Conservation (phyloP, 148 eudicot species). For the Hydrangea macrophylla region DNA sequence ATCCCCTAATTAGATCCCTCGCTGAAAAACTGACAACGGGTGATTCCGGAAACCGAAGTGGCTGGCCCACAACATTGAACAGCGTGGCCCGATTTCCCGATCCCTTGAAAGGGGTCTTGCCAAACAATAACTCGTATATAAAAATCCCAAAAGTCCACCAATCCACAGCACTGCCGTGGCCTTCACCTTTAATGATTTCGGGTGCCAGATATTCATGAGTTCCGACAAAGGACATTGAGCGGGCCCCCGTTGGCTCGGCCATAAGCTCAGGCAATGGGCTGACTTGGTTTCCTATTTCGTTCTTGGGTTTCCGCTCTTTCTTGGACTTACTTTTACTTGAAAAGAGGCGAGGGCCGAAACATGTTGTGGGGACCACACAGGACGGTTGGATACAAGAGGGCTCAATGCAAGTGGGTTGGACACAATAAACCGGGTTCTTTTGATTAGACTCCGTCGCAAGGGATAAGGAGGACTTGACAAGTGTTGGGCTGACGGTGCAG, state of each 20-base stretch:
- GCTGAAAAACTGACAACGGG: conserved; percentile 87
- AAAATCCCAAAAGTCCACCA: conserved; percentile 99
- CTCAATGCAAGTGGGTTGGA: conserved; percentile 80
- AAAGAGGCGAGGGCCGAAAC: conserved; percentile 69
- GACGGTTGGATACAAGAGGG: conserved; percentile 83
- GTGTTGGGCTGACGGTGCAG: conserved; percentile 80
- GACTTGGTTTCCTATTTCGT: conserved; percentile 68
- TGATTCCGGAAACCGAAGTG: conserved; percentile 72
- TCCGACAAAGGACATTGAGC: conserved; percentile 96
- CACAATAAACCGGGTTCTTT: conserved; percentile 55
- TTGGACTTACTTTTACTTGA: conserved; percentile 71
- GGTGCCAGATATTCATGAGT: conserved; percentile 96
- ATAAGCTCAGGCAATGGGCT: conserved; percentile 86
- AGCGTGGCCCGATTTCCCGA: conserved; percentile 84
- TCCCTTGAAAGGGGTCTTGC: conserved; percentile 93
- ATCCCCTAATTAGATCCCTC: conserved; percentile 75
- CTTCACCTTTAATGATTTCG: conserved; percentile 88
- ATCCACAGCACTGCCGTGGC: conserved; percentile 96
- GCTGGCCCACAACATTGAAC: conserved; percentile 86
- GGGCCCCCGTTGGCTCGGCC: conserved; percentile 86
- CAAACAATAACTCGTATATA: conserved; percentile 74
- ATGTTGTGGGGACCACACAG: conserved; percentile 68
- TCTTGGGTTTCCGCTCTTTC: conserved; percentile 65
- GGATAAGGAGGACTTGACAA: conserved; percentile 66
- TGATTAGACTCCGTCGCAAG: conserved; percentile 32